These are phyloP conservation scores for Chondrus crispus DNA, from an alignment of 23 red algal species.

Conservation along the genomic window DNA sequence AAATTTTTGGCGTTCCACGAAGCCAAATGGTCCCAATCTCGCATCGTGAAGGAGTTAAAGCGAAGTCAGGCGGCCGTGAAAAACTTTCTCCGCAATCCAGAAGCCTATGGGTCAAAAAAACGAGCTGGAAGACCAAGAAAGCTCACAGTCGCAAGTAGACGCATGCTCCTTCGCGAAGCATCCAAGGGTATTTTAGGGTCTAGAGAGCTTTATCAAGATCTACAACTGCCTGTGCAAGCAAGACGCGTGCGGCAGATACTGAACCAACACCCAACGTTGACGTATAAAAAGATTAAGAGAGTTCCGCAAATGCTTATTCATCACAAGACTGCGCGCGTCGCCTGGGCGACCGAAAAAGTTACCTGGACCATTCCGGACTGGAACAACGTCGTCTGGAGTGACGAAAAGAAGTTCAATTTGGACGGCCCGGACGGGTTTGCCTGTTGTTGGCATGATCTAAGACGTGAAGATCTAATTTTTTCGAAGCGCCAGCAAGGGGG, in stretches of 20 bases:
- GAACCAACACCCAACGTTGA: background rate
- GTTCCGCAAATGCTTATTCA: background rate
- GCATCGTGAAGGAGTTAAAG: background rate
- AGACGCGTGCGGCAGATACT: background rate
- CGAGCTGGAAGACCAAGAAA: background rate
- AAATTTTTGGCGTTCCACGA: background rate
- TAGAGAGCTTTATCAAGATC: background rate
- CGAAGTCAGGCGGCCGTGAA: background rate
- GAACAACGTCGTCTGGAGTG: background rate
- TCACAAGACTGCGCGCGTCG: background rate
- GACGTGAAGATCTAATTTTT: background rate
- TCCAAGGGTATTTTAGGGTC: background rate
- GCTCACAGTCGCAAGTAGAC: background rate
- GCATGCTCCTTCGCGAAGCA: background rate
- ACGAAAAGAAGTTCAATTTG: background rate
- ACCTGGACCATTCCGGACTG: background rate
- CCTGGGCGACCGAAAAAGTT: background rate
- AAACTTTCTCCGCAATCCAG: background rate
- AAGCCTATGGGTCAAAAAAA: background rate
- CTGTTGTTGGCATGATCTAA: background rate
- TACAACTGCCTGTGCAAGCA: background rate
- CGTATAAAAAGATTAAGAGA: background rate
- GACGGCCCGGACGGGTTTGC: background rate
- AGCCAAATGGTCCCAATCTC: background rate
- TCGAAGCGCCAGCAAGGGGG: background rate